Conservation (phyloP, 2,329 filamentous ascomycete genomes). For the Curvularia spicifera region DNA sequence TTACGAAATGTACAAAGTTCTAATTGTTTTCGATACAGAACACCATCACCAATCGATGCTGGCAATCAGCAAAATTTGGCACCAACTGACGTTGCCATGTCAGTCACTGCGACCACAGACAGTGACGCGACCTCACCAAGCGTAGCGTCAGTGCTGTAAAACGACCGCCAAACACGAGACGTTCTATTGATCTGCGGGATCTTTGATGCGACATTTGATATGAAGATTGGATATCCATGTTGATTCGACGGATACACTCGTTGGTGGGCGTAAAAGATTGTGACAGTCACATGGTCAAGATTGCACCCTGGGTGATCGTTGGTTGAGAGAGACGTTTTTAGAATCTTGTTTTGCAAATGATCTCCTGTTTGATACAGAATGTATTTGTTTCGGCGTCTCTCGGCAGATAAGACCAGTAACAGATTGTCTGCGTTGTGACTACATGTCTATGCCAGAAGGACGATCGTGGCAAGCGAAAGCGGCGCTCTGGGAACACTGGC, state of each 20-base stretch:
- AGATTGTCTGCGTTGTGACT: not conserved
- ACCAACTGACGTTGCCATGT: not conserved
- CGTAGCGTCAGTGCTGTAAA: not conserved
- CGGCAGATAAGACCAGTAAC: not conserved
- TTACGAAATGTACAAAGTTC: not conserved
- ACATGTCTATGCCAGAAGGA: not conserved
- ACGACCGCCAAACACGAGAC: not conserved
- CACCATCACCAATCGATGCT: not conserved
- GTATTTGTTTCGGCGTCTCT: not conserved
- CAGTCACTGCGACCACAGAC: not conserved
- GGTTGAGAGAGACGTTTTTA: not conserved
- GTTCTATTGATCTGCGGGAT: not conserved
- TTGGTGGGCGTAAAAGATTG: not conserved
- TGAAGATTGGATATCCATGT: not conserved
- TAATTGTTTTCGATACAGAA: not conserved
- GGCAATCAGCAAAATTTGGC: not conserved
- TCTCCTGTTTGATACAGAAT: not conserved
- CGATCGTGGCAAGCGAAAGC: not conserved
- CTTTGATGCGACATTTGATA: not conserved
- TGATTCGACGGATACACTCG: not conserved
- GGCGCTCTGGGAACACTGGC: slow-evolving; percentile 14
- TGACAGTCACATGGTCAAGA: not conserved
- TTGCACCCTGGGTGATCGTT: not conserved
- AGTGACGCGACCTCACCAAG: not conserved
- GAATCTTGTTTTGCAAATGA: not conserved